Conservation (phyloP, 2,329 filamentous ascomycete species). For the Penicillium sp. region DNA sequence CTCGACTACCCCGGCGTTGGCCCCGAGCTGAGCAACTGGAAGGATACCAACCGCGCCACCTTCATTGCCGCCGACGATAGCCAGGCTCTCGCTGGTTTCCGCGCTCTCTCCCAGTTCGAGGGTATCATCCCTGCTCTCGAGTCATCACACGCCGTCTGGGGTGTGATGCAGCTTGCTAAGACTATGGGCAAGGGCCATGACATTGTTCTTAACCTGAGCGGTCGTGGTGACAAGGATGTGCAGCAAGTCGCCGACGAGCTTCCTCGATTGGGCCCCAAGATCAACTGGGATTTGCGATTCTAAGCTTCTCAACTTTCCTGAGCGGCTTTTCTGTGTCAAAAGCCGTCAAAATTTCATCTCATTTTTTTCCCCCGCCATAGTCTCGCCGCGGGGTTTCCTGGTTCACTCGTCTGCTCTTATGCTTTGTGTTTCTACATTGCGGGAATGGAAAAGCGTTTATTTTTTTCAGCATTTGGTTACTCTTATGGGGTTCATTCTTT, state of each 20-base stretch:
- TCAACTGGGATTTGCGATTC: constrained; percentile 68
- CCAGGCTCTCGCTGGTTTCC: constrained; percentile 84
- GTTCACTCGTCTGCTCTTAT: background rate
- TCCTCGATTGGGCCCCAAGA: constrained; percentile 81
- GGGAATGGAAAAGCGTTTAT: constrained; percentile 10
- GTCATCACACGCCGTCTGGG: constrained; percentile 87
- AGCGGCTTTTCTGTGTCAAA: background rate
- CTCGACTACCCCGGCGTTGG: constrained; percentile 97
- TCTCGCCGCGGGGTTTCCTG: background rate
- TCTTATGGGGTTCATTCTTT: background rate
- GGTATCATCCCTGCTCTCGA: constrained; percentile 97
- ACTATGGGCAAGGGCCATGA: constrained; percentile 86
- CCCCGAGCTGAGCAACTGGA: constrained; percentile 88
- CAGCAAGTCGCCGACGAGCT: constrained; percentile 96
- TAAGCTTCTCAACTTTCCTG: constrained; percentile 21
- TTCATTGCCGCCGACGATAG: constrained; percentile 92
- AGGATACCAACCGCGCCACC: constrained; percentile 79
- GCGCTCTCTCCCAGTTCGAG: constrained; percentile 79
- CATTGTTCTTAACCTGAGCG: constrained; percentile 89
- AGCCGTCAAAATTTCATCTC: background rate
- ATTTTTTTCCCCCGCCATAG: background rate
- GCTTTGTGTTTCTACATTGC: constrained; percentile 1
- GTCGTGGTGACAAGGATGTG: constrained; percentile 95
- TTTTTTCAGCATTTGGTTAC: background rate
- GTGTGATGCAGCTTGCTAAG: constrained; percentile 86